Evolutionary conservation across 139 green algal genomes (phyloP).

Genomic region (Chlorella sp.): DNA sequence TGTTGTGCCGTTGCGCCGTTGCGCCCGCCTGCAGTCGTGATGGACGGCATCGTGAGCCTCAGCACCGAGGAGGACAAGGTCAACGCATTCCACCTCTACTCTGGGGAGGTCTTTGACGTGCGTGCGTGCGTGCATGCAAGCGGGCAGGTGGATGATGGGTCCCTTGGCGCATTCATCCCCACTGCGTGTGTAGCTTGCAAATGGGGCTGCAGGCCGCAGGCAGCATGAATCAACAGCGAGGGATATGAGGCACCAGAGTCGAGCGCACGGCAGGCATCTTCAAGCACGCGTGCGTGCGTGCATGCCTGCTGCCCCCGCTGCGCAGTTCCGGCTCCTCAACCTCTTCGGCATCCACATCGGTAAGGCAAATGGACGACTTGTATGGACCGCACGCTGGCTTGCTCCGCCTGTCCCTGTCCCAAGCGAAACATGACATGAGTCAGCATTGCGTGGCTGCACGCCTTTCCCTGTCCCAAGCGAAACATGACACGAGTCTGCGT

Average conservation of each 20-base stretch:
- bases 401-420: not conserved
- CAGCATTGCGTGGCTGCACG: not conserved
- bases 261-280: too few relatives aligned
- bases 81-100: not conserved
- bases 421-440: not conserved
- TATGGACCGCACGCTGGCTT: not conserved
- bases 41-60: not conserved
- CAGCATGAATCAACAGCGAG: too few relatives aligned
- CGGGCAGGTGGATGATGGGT: too few relatives aligned
- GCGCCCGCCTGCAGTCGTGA: not conserved
- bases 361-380: not conserved
- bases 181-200: too few relatives aligned
- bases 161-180: too few relatives aligned
- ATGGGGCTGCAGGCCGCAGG: too few relatives aligned
- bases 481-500: not conserved
- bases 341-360: not conserved
- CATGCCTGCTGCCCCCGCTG: too few relatives aligned
- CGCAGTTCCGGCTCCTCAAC: not conserved
- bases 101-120: not conserved
- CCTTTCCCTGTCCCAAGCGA: not conserved
- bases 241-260: too few relatives aligned
- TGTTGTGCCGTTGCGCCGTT: not conserved
- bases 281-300: too few relatives aligned
- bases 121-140: too few relatives aligned
- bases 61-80: not conserved